A percentile compares a stretch with the other conserved stretches of the same genome.
Evolutionary conservation across 495 filamentous ascomycete genomes (phyloP).

Genomic region (Penicillium antarcticum): DNA sequence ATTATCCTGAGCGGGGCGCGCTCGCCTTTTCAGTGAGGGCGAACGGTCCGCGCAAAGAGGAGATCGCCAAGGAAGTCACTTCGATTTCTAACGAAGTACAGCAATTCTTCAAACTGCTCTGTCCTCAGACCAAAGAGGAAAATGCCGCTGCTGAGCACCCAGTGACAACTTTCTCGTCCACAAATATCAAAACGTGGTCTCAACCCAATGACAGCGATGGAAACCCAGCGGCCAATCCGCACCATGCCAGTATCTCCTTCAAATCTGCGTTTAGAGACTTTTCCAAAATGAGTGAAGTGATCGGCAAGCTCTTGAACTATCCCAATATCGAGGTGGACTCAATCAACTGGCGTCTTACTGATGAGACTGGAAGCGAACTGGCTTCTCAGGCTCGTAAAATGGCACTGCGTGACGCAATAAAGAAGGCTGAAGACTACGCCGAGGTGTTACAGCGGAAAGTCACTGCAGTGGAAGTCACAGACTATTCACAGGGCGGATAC

Average conservation of each 20-base stretch:
- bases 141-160: constrained; percentile 9
- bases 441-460: constrained; percentile 17
- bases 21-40: constrained; percentile 13
- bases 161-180: constrained; percentile 14
- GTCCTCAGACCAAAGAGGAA: background rate
- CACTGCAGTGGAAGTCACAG: constrained; percentile 9
- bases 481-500: background rate
- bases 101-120: constrained; percentile 6
- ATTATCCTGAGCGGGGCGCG: constrained; percentile 13
- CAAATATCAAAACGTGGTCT: constrained; percentile 10
- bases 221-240: constrained; percentile 3
- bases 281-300: constrained; percentile 9
- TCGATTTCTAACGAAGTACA: constrained; percentile 9
- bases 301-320: constrained; percentile 3
- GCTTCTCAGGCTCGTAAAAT: constrained; percentile 11
- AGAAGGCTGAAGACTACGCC: constrained; percentile 19
- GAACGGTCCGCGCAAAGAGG: constrained; percentile 9
- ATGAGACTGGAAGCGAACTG: constrained; percentile 12
- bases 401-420: constrained; percentile 19
- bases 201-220: constrained; percentile 3
- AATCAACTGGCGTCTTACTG: constrained; percentile 21
- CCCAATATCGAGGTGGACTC: constrained; percentile 18
- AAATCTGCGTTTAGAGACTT: constrained; percentile 16
- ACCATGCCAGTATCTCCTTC: constrained; percentile 9
- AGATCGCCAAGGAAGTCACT: constrained; percentile 15